Conservation (phyloP, 1,139 yeast genomes). For the Blastobotrys ciferrii region DNA sequence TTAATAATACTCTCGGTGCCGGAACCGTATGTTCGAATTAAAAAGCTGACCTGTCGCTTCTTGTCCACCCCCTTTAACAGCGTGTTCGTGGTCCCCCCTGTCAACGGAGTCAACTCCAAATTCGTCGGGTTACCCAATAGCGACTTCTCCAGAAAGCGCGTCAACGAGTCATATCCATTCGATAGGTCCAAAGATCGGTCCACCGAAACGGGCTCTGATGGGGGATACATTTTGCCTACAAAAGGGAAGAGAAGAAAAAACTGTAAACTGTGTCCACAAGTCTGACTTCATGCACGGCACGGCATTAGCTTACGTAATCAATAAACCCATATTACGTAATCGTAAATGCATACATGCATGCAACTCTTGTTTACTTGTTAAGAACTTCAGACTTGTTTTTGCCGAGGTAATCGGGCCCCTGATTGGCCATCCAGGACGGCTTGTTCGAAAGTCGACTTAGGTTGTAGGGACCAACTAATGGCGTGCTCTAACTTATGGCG, state of each 20-base stretch:
- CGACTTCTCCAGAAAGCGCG: conserved; percentile 8
- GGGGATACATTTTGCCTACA: background rate
- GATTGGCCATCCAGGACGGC: too few relatives aligned
- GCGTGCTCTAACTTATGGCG: too few relatives aligned
- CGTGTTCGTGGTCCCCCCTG: conserved; percentile 83
- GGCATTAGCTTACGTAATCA: background rate
- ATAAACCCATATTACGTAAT: background rate
- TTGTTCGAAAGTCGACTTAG: too few relatives aligned
- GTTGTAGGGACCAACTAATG: too few relatives aligned
- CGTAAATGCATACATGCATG: background rate
- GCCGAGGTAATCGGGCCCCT: too few relatives aligned
- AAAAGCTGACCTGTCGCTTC: conserved; percentile 38
- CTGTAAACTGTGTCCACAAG: background rate
- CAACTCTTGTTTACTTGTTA: too few relatives aligned
- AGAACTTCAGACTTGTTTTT: too few relatives aligned
- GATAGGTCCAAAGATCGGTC: conserved; percentile 14
- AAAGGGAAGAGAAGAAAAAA: conserved; percentile 4
- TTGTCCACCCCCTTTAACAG: conserved; percentile 49
- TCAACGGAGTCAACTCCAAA: conserved; percentile 42
- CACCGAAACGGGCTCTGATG: background rate
- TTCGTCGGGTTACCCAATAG: conserved; percentile 10
- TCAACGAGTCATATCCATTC: conserved; percentile 12
- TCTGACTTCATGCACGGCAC: background rate
- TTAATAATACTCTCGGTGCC: conserved; percentile 75
- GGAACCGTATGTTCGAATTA: conserved; percentile 72